Evolutionary conservation across 2,329 filamentous ascomycete genomes (phyloP).

Genomic region (Phyllosticta citriasiana): DNA sequence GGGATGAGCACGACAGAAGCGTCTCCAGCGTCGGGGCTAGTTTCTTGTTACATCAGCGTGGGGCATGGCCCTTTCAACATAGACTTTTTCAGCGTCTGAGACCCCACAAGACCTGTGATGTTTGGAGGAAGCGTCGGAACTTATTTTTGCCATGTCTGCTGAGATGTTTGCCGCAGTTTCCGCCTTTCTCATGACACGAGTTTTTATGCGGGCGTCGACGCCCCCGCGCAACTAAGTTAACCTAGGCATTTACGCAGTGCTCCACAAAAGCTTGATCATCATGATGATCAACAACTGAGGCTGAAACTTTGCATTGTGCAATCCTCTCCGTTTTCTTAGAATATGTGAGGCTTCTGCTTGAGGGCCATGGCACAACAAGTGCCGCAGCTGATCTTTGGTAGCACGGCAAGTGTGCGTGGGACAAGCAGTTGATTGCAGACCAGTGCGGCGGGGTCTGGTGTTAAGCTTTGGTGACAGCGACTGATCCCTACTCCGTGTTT

Average conservation of each 20-base stretch:
- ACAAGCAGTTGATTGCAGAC: not conserved
- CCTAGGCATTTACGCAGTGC: not conserved
- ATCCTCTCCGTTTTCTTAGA: not conserved
- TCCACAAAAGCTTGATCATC: not conserved
- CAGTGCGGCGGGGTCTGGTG: not conserved
- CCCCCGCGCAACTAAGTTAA: not conserved
- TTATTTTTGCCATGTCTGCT: not conserved
- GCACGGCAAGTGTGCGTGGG: not conserved
- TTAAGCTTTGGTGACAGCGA: not conserved
- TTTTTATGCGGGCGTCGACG: not conserved
- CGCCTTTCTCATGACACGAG: not conserved
- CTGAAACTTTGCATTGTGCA: not conserved
- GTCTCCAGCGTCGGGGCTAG: not conserved
- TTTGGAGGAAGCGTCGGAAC: not conserved
- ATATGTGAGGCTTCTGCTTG: not conserved
- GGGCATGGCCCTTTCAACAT: not conserved
- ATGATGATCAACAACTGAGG: not conserved
- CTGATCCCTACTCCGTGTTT: not conserved
- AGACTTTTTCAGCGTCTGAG: not conserved
- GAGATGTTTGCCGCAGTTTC: not conserved
- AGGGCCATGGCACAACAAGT: not conserved
- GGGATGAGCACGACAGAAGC: not conserved
- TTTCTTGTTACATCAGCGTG: not conserved
- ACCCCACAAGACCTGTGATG: not conserved
- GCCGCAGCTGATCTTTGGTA: not conserved